A percentile compares a stretch with the other conserved stretches of the same genome.
Evolutionary conservation across 345 rosid genomes (phyloP).

Genomic region (Garcia nutans): DNA sequence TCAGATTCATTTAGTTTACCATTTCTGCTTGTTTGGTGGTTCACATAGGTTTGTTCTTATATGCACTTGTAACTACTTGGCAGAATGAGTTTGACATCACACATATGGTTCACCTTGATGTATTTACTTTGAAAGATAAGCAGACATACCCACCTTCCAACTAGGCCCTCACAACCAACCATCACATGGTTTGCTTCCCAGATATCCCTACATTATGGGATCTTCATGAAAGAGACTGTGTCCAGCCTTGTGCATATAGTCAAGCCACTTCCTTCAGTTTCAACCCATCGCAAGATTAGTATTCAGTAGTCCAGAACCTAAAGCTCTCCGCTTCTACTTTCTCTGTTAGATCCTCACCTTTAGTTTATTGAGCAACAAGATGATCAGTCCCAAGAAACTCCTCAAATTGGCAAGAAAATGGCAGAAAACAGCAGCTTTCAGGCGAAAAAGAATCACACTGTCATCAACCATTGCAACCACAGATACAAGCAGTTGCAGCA

Average conservation of each 20-base stretch:
- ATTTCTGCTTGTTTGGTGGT: too few relatives aligned
- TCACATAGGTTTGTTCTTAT: too few relatives aligned
- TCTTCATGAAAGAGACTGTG: background rate
- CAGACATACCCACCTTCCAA: background rate
- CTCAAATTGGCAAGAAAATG: conserved; percentile 9
- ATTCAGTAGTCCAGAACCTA: background rate
- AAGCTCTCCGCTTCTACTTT: background rate
- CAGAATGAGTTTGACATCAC: background rate
- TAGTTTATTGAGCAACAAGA: background rate
- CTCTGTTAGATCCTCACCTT: background rate
- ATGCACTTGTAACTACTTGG: too few relatives aligned
- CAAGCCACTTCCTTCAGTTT: background rate
- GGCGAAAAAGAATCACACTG: background rate
- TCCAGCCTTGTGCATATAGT: background rate
- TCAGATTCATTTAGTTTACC: background rate
- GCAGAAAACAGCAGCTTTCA: conserved; percentile 3
- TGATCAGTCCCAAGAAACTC: conserved; percentile 11
- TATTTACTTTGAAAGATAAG: background rate
- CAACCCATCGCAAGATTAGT: background rate
- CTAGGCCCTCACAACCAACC: background rate
- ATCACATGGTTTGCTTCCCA: conserved; percentile 14
- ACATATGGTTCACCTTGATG: background rate
- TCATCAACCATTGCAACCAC: background rate
- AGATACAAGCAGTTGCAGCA: background rate
- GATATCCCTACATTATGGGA: background rate